phyloP scores from a whole-genome alignment of 176 grass and related monocot species.

The Zea luxurians region DNA sequence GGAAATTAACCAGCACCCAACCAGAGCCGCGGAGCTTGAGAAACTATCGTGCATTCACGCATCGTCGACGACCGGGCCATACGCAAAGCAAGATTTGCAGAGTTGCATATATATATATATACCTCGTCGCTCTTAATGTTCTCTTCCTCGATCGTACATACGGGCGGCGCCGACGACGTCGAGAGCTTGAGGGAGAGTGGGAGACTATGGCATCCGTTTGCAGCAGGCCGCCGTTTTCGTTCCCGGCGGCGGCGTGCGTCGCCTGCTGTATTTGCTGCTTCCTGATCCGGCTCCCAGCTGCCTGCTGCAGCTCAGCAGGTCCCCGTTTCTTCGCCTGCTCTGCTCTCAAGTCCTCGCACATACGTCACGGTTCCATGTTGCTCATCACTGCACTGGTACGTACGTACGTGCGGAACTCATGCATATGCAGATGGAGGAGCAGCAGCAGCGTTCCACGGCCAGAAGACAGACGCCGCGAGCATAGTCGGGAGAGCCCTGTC shows the following conservation, averaged over 20 bases:
- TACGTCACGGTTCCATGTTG: not conserved
- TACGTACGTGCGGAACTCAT: not conserved
- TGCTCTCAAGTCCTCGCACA: no score
- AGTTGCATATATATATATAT: not conserved
- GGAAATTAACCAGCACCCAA: not conserved
- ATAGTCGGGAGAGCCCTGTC: slow-evolving; percentile 43
- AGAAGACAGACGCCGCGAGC: slow-evolving; percentile 15
- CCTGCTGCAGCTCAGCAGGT: slow-evolving; percentile 37
- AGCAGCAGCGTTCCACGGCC: slow-evolving; percentile 6
- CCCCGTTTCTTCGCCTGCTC: not conserved
- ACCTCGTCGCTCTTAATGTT: no score
- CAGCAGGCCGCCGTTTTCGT: not conserved
- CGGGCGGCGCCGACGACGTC: not conserved
- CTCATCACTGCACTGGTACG: not conserved
- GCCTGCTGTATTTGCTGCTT: not conserved
- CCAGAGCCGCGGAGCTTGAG: not conserved
- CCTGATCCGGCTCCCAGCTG: not conserved
- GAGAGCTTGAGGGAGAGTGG: not conserved
- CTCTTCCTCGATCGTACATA: not conserved
- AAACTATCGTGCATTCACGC: not conserved
- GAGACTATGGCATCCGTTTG: slow-evolving; percentile 6
- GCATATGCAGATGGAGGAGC: slow-evolving; percentile 28
- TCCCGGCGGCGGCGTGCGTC: not conserved
- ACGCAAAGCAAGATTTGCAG: no score
- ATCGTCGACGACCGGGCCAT: not conserved